phyloP scores from a whole-genome alignment of 352 stramenopile species.

The Phytophthora hybrid region DNA sequence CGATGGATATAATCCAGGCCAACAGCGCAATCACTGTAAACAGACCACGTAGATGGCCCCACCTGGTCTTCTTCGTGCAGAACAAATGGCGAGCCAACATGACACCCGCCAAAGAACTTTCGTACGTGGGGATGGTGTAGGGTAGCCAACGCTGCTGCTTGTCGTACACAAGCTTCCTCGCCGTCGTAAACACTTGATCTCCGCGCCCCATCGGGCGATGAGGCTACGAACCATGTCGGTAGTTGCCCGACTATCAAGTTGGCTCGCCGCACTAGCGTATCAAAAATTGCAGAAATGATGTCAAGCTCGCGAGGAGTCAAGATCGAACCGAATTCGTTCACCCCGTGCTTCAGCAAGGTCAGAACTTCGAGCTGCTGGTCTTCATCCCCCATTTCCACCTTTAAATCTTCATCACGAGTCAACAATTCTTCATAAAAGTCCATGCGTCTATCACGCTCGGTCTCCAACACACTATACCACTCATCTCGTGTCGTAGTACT shows the following conservation, averaged over 20 bases:
- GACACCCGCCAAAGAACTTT: conserved; percentile 1
- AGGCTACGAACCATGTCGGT: conserved; percentile 14
- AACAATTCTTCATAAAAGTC: conserved; percentile 15
- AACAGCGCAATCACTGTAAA: background rate
- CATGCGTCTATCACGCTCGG: conserved; percentile 1
- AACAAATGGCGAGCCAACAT: background rate
- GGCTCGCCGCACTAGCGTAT: conserved; percentile 1
- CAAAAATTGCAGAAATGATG: conserved; percentile 9
- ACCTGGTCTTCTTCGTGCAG: background rate
- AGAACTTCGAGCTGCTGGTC: conserved; percentile 28
- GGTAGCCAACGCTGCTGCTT: background rate
- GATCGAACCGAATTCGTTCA: background rate
- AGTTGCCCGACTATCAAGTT: conserved; percentile 1
- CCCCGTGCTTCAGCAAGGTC: conserved; percentile 30
- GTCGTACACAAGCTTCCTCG: background rate
- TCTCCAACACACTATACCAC: background rate
- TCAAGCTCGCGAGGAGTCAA: conserved; percentile 18
- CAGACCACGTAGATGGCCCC: background rate
- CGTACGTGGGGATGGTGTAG: conserved; percentile 1
- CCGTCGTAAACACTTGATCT: background rate
- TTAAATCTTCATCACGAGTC: background rate
- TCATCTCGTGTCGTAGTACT: background rate
- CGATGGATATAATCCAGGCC: background rate
- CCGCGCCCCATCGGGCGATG: background rate
- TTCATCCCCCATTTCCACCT: conserved; percentile 9